Base-by-base conservation (phyloP, 768 basidiomycete species). In the Rubroboletus pulcherrimus region DNA sequence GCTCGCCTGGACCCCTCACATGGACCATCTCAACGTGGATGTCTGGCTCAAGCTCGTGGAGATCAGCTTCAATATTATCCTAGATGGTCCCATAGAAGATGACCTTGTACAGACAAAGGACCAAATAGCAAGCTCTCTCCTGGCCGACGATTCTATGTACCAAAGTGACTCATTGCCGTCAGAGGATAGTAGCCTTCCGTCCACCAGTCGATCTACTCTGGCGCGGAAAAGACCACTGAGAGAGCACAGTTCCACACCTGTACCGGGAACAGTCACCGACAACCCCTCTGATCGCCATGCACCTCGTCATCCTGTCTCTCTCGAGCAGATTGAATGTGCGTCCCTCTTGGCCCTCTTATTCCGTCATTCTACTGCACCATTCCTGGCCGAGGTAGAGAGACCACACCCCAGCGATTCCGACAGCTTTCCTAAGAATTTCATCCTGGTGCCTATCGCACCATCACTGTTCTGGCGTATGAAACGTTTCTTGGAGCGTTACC, bases 61-160 rank as follows among this genome's bases (percentile, higher is more conserved):
- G 61, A 72, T 91, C 39, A 81, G 80, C 38, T 93, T 96, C 74
- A 91, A 92, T 61, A 81, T 86, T 5, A 75, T 94, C 24, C 72
- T 98, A 5, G 84, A 80, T 11, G 86, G 90, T 62, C 65, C 69
- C 57, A 78, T 73, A 51, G 74, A 74, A 45, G 60, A 67, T 21
- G 61, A 71, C 9, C 61, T 69, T 6, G 66, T 71, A 9, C 62
- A 52, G 38, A 48, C 60, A 9, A 68, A 66, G 9, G 49, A 68
- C 56, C 48, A 66, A 57, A 57, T 69, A 59, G 7, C 60, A 47
- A 60, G 34, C 10, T 57, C 56, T 45, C 21, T 26, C 40, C 43
- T 40, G 9, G 54, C 12, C 17, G 59, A 67, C 21, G 55, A 70
- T 46, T 65, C 71, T 33, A 70, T 72, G 72, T 73, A 70, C 49